Percentiles rank a stretch among this genome's conserved stretches.
phyloP scores from a whole-genome alignment of 2,329 filamentous ascomycete genomes.

The Magnaporthiopsis rhizophila region DNA sequence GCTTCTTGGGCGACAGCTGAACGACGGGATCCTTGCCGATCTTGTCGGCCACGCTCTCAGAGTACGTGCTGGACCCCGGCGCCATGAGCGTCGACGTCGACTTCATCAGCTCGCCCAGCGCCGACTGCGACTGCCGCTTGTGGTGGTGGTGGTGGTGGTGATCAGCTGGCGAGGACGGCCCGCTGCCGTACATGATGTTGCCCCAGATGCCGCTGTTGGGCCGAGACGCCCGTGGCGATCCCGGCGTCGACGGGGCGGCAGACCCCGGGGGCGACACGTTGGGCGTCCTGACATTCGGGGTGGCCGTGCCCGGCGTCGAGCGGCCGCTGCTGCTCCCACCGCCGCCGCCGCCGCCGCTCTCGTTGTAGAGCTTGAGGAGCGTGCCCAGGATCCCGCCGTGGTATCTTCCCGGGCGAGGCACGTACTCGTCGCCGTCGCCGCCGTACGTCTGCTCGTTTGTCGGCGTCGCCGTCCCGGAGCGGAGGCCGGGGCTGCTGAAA shows the following conservation, averaged over 20 bases:
- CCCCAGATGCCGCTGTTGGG: slow-evolving; percentile 5
- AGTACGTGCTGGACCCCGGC: slow-evolving; percentile 6
- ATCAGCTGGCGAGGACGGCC: neutral
- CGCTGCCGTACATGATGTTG: neutral
- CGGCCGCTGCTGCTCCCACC: slow-evolving; percentile 22
- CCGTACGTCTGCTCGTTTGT: slow-evolving; percentile 43
- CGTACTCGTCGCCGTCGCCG: slow-evolving; percentile 52
- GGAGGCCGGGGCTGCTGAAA: slow-evolving; percentile 29
- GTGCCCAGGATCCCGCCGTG: slow-evolving; percentile 66
- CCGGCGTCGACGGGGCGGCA: neutral
- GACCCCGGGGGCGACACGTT: slow-evolving; percentile 24
- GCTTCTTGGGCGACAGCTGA: slow-evolving; percentile 1
- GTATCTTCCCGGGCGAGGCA: slow-evolving; percentile 59
- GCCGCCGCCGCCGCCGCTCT: slow-evolving; percentile 25
- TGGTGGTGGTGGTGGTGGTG: no score
- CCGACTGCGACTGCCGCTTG: neutral
- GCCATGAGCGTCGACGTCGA: slow-evolving; percentile 45
- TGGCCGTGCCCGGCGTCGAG: slow-evolving; percentile 27
- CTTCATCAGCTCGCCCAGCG: slow-evolving; percentile 21
- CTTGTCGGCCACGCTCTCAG: slow-evolving; percentile 25
- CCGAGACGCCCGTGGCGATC: slow-evolving; percentile 1
- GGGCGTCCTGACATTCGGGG: slow-evolving; percentile 26
- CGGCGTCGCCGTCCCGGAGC: slow-evolving; percentile 23
- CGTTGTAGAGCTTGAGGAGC: slow-evolving; percentile 61
- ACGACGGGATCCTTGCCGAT: slow-evolving; percentile 26